Base-by-base conservation (phyloP, 345 rosid species). In the Diplotaxis tenuifolia region DNA sequence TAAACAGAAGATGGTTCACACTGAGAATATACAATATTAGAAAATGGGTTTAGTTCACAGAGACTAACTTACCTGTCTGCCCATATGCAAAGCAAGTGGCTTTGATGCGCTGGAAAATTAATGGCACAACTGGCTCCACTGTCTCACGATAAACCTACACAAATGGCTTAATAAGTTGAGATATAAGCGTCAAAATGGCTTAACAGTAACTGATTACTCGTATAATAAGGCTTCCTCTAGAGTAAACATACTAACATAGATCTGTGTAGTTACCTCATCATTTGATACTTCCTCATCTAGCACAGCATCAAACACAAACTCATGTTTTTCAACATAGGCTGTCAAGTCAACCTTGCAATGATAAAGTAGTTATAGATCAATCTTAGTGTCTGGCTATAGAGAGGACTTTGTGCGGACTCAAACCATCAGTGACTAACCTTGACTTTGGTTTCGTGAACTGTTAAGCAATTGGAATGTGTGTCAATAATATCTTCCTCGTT, bases 21-120 rank as follows among this genome's bases (percentile, higher is more conserved):
- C 7, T 32, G 18, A 31, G 45, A 9, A 68, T 21, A 68, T 56
- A 15, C 25, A 55, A 22, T 56, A 10, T 18, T 42, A 42, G 50
- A 15, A 47, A 47, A 47, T 47, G 53, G 53, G 53, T 16, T 42
- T 42, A 14, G 50, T 14, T 42, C 16, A 14, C 7, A 15, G 65
- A 55, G 27, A 69, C 50, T 67, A n/a, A 70, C 36, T 79, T 68
- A 94, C 97, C 97, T 81, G 98, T 94, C 78, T 94, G 98, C 63
- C 97, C 97, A 85, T 94, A 88, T 61, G 98, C 97, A 86, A 94
- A 94, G 86, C 96, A 94, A 78, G 98, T 94, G 62, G 97, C 98
- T 82, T 94, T 94, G 47, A 86, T 88, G 49, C 95, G 91, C 67
- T 91, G 96, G 70, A 94, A 94, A 70, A 94, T 91, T 55, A 91